Base-by-base conservation (phyloP, 495 filamentous ascomycete genomes). In the Immersiella caudata region DNA sequence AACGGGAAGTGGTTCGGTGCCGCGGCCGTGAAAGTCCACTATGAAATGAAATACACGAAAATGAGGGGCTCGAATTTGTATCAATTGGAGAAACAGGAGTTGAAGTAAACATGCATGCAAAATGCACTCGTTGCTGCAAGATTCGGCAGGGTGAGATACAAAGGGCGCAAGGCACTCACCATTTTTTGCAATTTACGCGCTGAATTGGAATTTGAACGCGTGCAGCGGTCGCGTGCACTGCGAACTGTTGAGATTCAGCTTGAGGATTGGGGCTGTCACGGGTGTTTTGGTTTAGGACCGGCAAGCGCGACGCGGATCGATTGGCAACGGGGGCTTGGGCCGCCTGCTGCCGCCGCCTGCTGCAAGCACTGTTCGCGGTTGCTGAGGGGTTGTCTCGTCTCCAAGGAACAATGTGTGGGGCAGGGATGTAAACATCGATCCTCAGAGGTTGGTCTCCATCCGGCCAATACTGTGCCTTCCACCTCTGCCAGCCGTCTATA, bases 271-370 rank as follows among this genome's bases (percentile, higher is more conserved):
- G 33, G 46, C 46, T 46, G 22, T n/a, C 9, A 12, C 16, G 20
- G 58, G 20, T 65, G 67, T 69, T 69, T 66, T 69, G 67, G 62
- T 66, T 68, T 54, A 68, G 11, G 20, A 24, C 61, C 20, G 51
- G 52, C 26, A 65, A 46, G 63, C 51, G 51, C 63, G 63, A 65
- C 63, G 35, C 61, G 20, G 22, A 20, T 65, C 60, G 60, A 69
- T 71, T 67, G 51, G 52, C 62, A 33, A n/a, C 11, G 26, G 26
- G 51, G 51, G 21, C 20, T 21, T 36, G 26, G 29, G 29, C 29
- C 36, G 2, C 21, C 60, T 27, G 36, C n/a, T 26, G 33, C 33
- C 33, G 52, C 52, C 25, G 4, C 29, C 12, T 26, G 21, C 51
- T 55, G 40, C 62, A 27, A 29, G 62, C 33, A 60, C 52, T 55